A percentile compares a stretch with the other conserved stretches of the same genome.
phyloP scores from a whole-genome alignment of 805 yeast genomes.

The Kodamaea leandrae region DNA sequence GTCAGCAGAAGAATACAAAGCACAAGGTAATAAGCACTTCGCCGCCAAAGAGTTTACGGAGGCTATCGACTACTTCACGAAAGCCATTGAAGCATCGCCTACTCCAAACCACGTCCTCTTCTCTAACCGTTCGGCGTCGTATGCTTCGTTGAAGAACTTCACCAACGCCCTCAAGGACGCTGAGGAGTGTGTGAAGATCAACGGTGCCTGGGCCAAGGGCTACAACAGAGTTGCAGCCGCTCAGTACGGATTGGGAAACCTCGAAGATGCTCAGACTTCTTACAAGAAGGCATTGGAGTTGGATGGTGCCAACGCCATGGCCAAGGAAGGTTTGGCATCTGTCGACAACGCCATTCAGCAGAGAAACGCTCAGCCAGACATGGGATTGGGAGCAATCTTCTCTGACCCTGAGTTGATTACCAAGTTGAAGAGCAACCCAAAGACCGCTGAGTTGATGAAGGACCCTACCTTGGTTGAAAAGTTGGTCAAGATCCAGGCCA shows the following conservation, averaged over 20 bases:
- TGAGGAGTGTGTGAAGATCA: constrained; percentile 72
- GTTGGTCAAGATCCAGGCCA: constrained; percentile 55
- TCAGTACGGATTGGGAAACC: constrained; percentile 76
- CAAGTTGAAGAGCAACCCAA: constrained; percentile 78
- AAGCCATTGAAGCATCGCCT: constrained; percentile 82
- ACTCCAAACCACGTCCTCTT: constrained; percentile 87
- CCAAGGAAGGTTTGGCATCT: constrained; percentile 73
- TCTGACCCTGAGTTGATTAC: constrained; percentile 75
- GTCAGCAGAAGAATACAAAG: constrained; percentile 77
- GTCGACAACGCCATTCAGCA: constrained; percentile 60
- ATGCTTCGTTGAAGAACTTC: constrained; percentile 76
- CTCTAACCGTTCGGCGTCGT: constrained; percentile 92
- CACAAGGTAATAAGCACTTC: constrained; percentile 91
- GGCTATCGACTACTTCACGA: constrained; percentile 77
- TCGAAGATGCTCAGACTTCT: constrained; percentile 67
- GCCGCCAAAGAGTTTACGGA: constrained; percentile 77
- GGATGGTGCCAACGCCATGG: constrained; percentile 82
- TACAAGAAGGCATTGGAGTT: constrained; percentile 78
- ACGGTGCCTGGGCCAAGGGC: constrained; percentile 92
- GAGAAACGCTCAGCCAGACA: constrained; percentile 58
- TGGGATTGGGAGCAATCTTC: constrained; percentile 77
- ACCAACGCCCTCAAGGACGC: constrained; percentile 81
- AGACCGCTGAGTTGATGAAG: constrained; percentile 80
- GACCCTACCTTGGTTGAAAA: constrained; percentile 82
- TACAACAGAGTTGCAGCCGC: constrained; percentile 94